Evolutionary conservation across 345 rosid species (phyloP).

Genomic region (Salix suchowensis): DNA sequence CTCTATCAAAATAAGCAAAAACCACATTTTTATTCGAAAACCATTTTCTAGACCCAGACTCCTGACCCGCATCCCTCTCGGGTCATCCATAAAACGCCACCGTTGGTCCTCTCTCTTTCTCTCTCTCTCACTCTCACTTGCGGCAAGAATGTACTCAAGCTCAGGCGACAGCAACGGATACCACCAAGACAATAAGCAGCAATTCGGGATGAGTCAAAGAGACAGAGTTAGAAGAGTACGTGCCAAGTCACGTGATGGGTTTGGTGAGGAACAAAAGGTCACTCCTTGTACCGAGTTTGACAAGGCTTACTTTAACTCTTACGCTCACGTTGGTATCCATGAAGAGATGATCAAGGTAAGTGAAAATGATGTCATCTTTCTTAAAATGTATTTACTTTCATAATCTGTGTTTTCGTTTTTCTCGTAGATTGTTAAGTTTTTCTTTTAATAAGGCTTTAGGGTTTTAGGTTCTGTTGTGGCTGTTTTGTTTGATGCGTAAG

Average conservation of each 20-base stretch:
- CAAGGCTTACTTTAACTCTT: slow-evolving; percentile 76
- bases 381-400: neutral
- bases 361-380: neutral
- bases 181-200: slow-evolving; percentile 47
- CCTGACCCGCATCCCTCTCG: neutral
- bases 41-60: too few relatives aligned
- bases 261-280: slow-evolving; percentile 33
- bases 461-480: too few relatives aligned
- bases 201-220: slow-evolving; percentile 24
- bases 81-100: neutral
- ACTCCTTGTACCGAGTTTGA: slow-evolving; percentile 83
- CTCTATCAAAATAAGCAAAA: too few relatives aligned
- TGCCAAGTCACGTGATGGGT: slow-evolving; percentile 36
- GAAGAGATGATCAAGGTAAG: slow-evolving; percentile 92
- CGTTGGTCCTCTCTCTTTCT: neutral
- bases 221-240: slow-evolving; percentile 38
- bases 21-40: too few relatives aligned
- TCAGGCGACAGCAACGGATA: slow-evolving; percentile 51
- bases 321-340: slow-evolving; percentile 92
- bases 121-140: too few relatives aligned
- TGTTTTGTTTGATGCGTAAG: too few relatives aligned
- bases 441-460: too few relatives aligned
- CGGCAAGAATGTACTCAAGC: slow-evolving; percentile 39
- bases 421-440: too few relatives aligned
- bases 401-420: too few relatives aligned